These are phyloP conservation scores for Piromyces finnis DNA, from an alignment of 192 early-diverging fungal genomes.

Conservation along the genomic window DNA sequence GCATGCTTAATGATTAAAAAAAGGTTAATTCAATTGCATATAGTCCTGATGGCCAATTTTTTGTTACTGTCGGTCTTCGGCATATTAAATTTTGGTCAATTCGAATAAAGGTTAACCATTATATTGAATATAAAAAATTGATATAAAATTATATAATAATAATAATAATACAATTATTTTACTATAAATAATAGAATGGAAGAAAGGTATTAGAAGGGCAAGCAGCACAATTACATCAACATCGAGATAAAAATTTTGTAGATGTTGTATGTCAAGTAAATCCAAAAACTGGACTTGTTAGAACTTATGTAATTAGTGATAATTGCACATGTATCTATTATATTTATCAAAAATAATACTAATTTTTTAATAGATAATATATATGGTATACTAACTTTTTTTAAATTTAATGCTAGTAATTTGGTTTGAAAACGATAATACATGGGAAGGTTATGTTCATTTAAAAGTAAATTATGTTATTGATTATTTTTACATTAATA, in stretches of 20 bases:
- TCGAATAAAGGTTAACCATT: conserved; percentile 15
- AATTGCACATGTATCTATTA: background rate
- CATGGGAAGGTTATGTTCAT: background rate
- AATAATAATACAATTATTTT: background rate
- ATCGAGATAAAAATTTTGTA: conserved; percentile 50
- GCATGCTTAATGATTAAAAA: no score
- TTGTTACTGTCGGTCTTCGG: conserved; percentile 58
- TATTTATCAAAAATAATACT: no score
- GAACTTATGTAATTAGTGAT: background rate
- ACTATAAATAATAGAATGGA: background rate
- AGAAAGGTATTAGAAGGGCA: conserved; percentile 45
- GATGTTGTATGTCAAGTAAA: conserved; percentile 19
- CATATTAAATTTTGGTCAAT: conserved; percentile 73
- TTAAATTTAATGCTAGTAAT: background rate
- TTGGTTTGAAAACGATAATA: background rate
- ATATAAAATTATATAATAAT: background rate
- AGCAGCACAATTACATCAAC: conserved; percentile 42
- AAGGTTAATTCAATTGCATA: conserved; percentile 38
- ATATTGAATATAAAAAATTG: conserved; percentile 6
- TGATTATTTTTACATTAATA: background rate
- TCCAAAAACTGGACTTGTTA: background rate
- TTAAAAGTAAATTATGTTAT: background rate
- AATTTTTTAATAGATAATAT: no score
- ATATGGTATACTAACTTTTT: no score
- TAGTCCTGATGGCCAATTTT: conserved; percentile 35